Conservation (phyloP, 176 grass and related monocot genomes). For the Saccharum officinarum region DNA sequence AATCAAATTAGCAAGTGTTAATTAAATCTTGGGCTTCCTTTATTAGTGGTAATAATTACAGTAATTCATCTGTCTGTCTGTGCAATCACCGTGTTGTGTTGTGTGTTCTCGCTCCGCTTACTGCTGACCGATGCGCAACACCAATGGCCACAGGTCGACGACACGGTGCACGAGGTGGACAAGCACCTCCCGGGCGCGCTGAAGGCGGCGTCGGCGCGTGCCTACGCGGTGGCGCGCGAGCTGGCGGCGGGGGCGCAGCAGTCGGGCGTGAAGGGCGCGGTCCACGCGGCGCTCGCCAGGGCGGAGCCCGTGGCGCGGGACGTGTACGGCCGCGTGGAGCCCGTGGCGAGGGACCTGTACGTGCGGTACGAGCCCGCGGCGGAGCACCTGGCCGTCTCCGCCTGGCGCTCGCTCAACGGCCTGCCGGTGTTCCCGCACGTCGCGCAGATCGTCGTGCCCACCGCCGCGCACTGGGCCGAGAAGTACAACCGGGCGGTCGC, state of each 20-base stretch:
- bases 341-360: constrained; percentile 54
- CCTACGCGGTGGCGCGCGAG: constrained; percentile 41
- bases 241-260: constrained; percentile 44
- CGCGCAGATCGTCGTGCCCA: constrained; percentile 67
- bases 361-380: constrained; percentile 64
- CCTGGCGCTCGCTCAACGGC: constrained; percentile 74
- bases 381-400: constrained; percentile 66
- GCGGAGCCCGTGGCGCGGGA: constrained; percentile 48
- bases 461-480: constrained; percentile 57
- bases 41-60: too few relatives aligned
- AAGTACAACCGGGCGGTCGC: constrained; percentile 75
- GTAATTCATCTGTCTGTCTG: background rate
- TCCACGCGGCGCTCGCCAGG: constrained; percentile 29
- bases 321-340: constrained; percentile 52
- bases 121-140: background rate
- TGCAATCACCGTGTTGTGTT: background rate
- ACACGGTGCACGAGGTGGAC: constrained; percentile 39
- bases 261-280: constrained; percentile 41
- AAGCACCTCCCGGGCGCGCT: constrained; percentile 53
- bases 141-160: constrained; percentile 60
- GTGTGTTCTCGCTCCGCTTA: background rate
- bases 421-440: constrained; percentile 76
- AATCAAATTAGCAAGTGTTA: too few relatives aligned
- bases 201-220: constrained; percentile 41
- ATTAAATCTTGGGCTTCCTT: too few relatives aligned